Base-by-base conservation (phyloP, 1,139 yeast species). In the Geotrichum restrictum region DNA sequence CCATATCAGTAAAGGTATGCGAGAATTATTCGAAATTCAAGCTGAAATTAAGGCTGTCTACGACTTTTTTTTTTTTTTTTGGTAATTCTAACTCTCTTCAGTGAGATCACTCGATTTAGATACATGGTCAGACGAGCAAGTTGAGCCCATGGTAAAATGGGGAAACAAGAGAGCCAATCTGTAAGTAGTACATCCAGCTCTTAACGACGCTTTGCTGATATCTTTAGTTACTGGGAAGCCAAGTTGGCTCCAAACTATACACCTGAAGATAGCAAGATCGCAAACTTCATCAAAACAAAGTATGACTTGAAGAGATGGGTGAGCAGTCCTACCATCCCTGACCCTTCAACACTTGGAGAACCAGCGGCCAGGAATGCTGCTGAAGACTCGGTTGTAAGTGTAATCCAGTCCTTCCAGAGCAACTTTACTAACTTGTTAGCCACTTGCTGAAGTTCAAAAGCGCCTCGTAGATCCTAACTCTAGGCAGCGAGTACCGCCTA, bases 41-140 rank as follows among this genome's bases (percentile, higher is more conserved):
- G n/a, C n/a, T n/a, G n/a, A n/a, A n/a, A n/a, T n/a, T n/a, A n/a
- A n/a, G n/a, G n/a, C n/a, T n/a, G n/a, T n/a, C n/a, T n/a, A n/a
- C n/a, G n/a, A n/a, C n/a, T n/a, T 29, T n/a, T 36, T 19, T 38
- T 33, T 10, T 13, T 21, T 3, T 24, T 8, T 24, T 10, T 38
- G 39, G 7, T 19, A 1, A 8, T 16, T 10, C 40, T 49, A 44
- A 21, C 45, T n/a, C 24, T 10, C 45, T 31, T 36, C 41, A 57
- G 73, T 69, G 47, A 60, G 72, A 41, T 85, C 95, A 4, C 94
- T 93, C 45, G 98, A 93, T 72, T 77, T 93, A 64, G 98, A 93
- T 68, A 85, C 95, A 1, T 93, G 98, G 98, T 87, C 95, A 10
- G 96, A 89, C 62, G 95, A 87, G 64, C 97, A 93, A 69, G 81